Percentiles rank a stretch among this genome's conserved stretches.
Conservation (phyloP, 192 early-diverging fungal genomes). For the Nowakowskiella sp. region DNA sequence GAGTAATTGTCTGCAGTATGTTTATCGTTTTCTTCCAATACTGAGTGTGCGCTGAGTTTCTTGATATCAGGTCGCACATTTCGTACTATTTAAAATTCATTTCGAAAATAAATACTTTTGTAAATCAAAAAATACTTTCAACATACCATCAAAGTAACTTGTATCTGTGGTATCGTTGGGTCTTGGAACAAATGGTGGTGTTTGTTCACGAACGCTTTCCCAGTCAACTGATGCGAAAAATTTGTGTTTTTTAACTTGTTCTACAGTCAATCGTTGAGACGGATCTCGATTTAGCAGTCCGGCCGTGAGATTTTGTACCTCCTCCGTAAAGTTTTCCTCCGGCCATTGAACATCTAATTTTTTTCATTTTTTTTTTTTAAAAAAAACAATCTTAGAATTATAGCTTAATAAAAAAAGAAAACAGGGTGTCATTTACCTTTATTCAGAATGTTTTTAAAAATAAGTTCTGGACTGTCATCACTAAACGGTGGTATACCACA, state of each 20-base stretch:
- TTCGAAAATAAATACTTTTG: conserved; percentile 3
- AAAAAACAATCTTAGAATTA: conserved; percentile 26
- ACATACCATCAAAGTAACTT: conserved; percentile 80
- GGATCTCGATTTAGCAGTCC: conserved; percentile 70
- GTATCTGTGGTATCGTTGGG: conserved; percentile 78
- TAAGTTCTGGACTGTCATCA: conserved; percentile 74
- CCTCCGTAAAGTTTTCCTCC: conserved; percentile 44
- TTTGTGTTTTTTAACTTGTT: conserved; percentile 58
- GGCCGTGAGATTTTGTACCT: conserved; percentile 65
- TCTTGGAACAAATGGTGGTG: conserved; percentile 77
- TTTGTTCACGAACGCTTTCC: conserved; percentile 63
- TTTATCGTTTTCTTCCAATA: conserved; percentile 2
- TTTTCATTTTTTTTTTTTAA: conserved; percentile 66
- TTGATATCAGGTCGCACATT: conserved; percentile 75
- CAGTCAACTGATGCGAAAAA: conserved; percentile 75
- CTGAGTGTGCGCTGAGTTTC: conserved; percentile 54
- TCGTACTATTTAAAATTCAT: conserved; percentile 29
- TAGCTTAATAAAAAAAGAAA: background rate
- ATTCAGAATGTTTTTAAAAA: conserved; percentile 85
- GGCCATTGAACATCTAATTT: conserved; percentile 56
- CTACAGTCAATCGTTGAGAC: conserved; percentile 49
- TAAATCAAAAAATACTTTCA: conserved; percentile 1
- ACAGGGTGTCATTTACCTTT: conserved; percentile 14
- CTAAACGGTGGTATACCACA: conserved; percentile 85
- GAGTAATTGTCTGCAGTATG: conserved; percentile 10